A percentile compares a stretch with the other conserved stretches of the same genome.
Conservation (phyloP, 352 stramenopile species). For the Globisporangium okanoganense region DNA sequence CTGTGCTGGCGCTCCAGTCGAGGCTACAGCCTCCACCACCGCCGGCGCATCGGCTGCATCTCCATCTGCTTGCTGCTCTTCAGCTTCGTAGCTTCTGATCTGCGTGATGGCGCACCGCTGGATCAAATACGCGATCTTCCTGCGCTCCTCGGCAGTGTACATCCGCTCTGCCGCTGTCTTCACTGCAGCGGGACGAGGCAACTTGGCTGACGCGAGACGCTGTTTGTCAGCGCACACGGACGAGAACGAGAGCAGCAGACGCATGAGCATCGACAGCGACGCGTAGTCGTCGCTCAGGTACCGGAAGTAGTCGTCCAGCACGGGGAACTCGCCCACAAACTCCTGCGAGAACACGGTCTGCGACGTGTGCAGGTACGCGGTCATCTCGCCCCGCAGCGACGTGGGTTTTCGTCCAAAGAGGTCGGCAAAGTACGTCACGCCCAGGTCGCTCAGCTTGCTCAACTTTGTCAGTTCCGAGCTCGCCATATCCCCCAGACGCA, state of each 20-base stretch:
- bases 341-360: conserved; percentile 40
- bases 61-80: background rate
- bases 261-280: conserved; percentile 65
- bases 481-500: conserved; percentile 36
- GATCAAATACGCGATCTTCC: conserved; percentile 26
- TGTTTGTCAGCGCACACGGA: conserved; percentile 17
- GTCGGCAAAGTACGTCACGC: conserved; percentile 48
- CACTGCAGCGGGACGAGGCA: background rate
- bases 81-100: background rate
- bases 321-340: conserved; percentile 55
- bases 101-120: conserved; percentile 21
- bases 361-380: conserved; percentile 59
- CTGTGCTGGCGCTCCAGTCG: background rate
- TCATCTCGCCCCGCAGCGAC: conserved; percentile 57
- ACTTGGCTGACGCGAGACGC: background rate
- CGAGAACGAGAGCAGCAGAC: conserved; percentile 48
- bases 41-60: background rate
- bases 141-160: conserved; percentile 25
- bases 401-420: conserved; percentile 42
- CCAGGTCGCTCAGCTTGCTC: conserved; percentile 55
- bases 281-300: conserved; percentile 62
- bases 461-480: conserved; percentile 48
- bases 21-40: background rate
- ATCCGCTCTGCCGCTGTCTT: background rate
- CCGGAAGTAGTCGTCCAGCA: conserved; percentile 59